Conservation (phyloP, 176 grass and related monocot species). For the Lolium multiflorum region DNA sequence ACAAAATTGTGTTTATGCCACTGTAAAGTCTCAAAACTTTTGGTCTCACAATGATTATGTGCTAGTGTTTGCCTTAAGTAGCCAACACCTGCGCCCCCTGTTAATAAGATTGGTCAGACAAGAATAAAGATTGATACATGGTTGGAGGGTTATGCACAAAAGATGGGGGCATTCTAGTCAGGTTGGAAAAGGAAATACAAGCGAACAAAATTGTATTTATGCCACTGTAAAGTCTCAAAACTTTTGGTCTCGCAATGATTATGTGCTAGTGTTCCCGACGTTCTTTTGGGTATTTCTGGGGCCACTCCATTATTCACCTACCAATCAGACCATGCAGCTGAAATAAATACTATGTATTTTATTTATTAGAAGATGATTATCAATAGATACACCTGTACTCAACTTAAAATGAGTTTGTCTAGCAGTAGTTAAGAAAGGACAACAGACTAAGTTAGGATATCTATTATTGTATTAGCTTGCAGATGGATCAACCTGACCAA, state of each 20-base stretch:
- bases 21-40: conserved; percentile 16
- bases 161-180: conserved; percentile 11
- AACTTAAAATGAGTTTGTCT: conserved; percentile 37
- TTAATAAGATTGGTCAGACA: conserved; percentile 23
- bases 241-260: conserved; percentile 11
- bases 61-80: conserved; percentile 20
- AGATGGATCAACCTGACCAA: conserved; percentile 48
- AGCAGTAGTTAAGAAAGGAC: conserved; percentile 48
- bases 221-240: conserved; percentile 12
- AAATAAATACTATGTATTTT: conserved; percentile 30
- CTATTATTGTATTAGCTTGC: conserved; percentile 49
- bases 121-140: conserved; percentile 21
- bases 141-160: conserved; percentile 13
- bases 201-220: conserved; percentile 8
- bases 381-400: conserved; percentile 24
- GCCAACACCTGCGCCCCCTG: neutral
- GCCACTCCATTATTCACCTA: conserved; percentile 29
- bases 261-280: neutral
- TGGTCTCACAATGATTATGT: neutral
- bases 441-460: conserved; percentile 14
- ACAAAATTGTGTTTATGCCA: conserved; percentile 16
- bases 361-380: conserved; percentile 28
- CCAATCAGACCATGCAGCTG: conserved; percentile 24
- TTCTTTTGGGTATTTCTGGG: conserved; percentile 16
- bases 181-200: conserved; percentile 3